phyloP scores from a whole-genome alignment of 805 yeast genomes.

The Zygoascus ofunaensis region DNA sequence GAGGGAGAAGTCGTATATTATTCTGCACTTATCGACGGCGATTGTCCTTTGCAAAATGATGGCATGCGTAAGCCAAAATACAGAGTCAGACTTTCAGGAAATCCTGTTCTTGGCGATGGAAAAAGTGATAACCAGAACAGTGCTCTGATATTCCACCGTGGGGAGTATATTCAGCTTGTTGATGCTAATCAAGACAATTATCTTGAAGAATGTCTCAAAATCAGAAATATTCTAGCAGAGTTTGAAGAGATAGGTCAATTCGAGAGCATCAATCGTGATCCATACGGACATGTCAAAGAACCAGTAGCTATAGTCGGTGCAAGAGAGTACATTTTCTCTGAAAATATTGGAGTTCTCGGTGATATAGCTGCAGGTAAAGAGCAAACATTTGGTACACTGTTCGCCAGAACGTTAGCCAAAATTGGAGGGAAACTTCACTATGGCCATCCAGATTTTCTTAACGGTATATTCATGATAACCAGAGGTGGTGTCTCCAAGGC shows the following conservation, averaged over 20 bases:
- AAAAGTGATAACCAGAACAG: slow-evolving; percentile 78
- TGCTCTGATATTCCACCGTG: slow-evolving; percentile 64
- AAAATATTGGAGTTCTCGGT: slow-evolving; percentile 71
- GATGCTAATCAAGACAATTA: slow-evolving; percentile 84
- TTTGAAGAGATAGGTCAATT: slow-evolving; percentile 46
- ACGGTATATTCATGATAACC: slow-evolving; percentile 68
- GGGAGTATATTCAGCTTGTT: slow-evolving; percentile 70
- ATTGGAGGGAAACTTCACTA: slow-evolving; percentile 78
- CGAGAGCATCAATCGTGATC: slow-evolving; percentile 23
- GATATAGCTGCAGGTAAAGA: slow-evolving; percentile 86
- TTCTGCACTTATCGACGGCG: slow-evolving; percentile 64
- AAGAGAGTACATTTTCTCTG: slow-evolving; percentile 75
- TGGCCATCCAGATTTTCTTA: slow-evolving; percentile 80
- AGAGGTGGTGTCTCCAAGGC: slow-evolving; percentile 85
- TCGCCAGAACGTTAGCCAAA: slow-evolving; percentile 73
- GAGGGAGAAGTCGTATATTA: slow-evolving; percentile 27
- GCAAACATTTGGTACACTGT: slow-evolving; percentile 78
- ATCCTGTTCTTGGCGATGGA: slow-evolving; percentile 80
- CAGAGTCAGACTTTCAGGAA: slow-evolving; percentile 59
- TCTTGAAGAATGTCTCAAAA: slow-evolving; percentile 71
- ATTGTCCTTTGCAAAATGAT: slow-evolving; percentile 48
- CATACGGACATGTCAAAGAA: slow-evolving; percentile 36
- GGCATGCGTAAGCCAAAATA: slow-evolving; percentile 56
- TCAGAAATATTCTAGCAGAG: slow-evolving; percentile 64
- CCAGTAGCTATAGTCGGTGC: slow-evolving; percentile 83